These are phyloP conservation scores for Apiospora rasikravindrae DNA, from an alignment of 2,329 filamentous ascomycete genomes.

Conservation along the genomic window DNA sequence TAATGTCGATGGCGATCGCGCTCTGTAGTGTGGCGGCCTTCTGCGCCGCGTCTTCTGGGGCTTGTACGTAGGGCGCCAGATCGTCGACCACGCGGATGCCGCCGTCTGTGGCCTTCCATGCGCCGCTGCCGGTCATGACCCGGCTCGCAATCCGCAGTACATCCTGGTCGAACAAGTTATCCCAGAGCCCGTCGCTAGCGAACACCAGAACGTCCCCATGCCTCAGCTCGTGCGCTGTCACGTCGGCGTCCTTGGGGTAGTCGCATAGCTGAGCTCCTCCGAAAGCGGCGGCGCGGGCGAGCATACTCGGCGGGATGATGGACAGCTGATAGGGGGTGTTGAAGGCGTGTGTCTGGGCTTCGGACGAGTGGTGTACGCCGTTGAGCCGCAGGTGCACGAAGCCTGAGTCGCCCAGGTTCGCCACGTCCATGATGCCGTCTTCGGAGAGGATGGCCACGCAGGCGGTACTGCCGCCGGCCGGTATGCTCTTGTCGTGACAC, in stretches of 20 bases:
- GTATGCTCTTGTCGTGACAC: constrained; percentile 72
- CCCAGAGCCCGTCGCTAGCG: constrained; percentile 93
- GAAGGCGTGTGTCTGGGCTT: constrained; percentile 93
- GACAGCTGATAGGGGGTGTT: constrained; percentile 97
- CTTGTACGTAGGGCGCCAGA: constrained; percentile 57
- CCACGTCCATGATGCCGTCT: constrained; percentile 80
- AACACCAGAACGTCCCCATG: constrained; percentile 95
- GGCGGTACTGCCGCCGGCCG: constrained; percentile 89
- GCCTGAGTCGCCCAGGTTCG: constrained; percentile 94
- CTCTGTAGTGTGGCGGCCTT: constrained; percentile 69
- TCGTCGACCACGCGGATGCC: constrained; percentile 69
- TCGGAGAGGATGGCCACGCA: constrained; percentile 80
- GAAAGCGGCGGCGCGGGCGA: constrained; percentile 81
- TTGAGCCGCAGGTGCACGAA: constrained; percentile 87
- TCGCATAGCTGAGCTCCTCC: constrained; percentile 84
- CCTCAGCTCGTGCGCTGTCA: constrained; percentile 75
- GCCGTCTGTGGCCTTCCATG: constrained; percentile 70
- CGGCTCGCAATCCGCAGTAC: constrained; percentile 79
- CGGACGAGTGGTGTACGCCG: constrained; percentile 81
- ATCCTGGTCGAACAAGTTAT: constrained; percentile 92
- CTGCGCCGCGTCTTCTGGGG: constrained; percentile 28
- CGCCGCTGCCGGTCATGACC: constrained; percentile 74
- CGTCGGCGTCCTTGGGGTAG: constrained; percentile 80
- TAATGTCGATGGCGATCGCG: constrained; percentile 78
- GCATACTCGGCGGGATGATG: constrained; percentile 80